Evolutionary conservation across 805 yeast species (phyloP).

Genomic region (Kockiozyma suomiensis): DNA sequence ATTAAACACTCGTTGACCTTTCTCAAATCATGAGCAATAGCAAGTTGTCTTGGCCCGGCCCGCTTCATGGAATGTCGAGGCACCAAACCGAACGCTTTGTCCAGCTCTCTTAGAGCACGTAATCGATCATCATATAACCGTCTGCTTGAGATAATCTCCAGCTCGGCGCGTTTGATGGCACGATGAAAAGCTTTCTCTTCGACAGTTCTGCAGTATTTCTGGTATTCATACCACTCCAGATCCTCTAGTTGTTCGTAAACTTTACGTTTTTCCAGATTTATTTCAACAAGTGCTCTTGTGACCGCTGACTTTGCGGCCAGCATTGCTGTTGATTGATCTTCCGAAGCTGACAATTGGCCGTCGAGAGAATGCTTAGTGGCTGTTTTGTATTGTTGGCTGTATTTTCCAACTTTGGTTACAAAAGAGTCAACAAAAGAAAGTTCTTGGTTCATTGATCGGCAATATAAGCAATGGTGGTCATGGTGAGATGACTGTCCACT

Average conservation of each 20-base stretch:
- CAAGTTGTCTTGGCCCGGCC: neutral
- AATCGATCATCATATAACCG: neutral
- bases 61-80: neutral
- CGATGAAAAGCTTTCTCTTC: conserved; percentile 5
- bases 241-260: conserved; percentile 1
- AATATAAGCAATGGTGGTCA: conserved; percentile 2
- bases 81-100: neutral
- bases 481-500: conserved; percentile 4
- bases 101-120: conserved; percentile 1
- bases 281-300: conserved; percentile 7
- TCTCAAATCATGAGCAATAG: conserved; percentile 4
- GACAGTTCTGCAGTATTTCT: conserved; percentile 5
- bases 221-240: conserved; percentile 8
- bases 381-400: neutral
- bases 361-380: neutral
- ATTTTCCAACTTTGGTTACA: conserved; percentile 1
- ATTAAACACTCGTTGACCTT: conserved; percentile 5
- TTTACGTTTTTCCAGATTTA: conserved; percentile 6
- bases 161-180: conserved; percentile 3
- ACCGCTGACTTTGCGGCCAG: conserved; percentile 2
- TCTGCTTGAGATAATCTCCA: neutral
- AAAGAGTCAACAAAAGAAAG: conserved; percentile 5
- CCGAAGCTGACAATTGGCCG: neutral
- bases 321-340: neutral
- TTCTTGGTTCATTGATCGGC: conserved; percentile 5